Evolutionary conservation across 495 filamentous ascomycete species (phyloP), one percentile per base, ranked within the genome.

Genomic region (Cladorrhinum samala): DNA sequence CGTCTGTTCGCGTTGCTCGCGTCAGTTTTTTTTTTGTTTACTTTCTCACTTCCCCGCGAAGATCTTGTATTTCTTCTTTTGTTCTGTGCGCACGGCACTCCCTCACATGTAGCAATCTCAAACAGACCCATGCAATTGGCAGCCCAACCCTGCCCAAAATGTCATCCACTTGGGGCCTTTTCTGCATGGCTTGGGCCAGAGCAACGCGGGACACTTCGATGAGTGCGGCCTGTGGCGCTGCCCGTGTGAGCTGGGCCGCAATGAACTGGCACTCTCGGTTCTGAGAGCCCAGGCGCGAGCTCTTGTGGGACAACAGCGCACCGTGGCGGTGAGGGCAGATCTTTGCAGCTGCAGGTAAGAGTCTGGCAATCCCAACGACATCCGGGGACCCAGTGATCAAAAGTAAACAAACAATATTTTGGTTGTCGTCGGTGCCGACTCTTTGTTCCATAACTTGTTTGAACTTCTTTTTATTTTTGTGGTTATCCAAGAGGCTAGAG

Each of bases 351-450:
- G 13, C 1, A 21, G 46, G 36, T 20, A 21, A 51, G 27, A 41
- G 41, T 42, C n/a, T 42, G 20, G 41, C 25, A 9, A 38, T 25
- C 23, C 17, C 14, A 24, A 33, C 13, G 21, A 16, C n/a, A 8
- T 13, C 27, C 17, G 30, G 41, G 36, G 6, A 20, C n/a, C 20
- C 20, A 20, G 42, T 21, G 30, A 25, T 25, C 9, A 2, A 48
- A 60, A 54, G 58, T 61, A 56, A 61, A 61, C 58, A 61, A 58
- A 56, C 41, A 41, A 19, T n/a, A n/a, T n/a, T n/a, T n/a, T n/a
- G n/a, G n/a, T 36, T 51, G 44, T 52, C 52, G 54, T 56, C n/a
- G 33, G 9, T 27, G 17, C 20, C 3, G 18, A 2, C 36, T 25
- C 5, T 9, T 3, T 25, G n/a, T 9, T 43, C 41, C 9, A 8